Conservation (phyloP, 192 early-diverging fungal genomes). For the Coemansia sp. region DNA sequence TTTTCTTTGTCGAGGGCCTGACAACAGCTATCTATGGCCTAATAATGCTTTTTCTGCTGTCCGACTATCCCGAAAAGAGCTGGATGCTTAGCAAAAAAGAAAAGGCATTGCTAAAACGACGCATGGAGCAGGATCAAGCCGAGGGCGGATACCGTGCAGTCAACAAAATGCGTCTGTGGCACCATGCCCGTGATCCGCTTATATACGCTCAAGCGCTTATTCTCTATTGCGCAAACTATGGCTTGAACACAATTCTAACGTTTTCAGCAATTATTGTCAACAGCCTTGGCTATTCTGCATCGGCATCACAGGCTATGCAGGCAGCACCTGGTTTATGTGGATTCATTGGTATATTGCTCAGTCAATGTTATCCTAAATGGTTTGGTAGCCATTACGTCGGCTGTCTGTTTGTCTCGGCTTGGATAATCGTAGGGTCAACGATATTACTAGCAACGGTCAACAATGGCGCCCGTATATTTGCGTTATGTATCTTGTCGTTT, state of each 20-base stretch:
- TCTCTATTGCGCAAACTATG: conserved; percentile 45
- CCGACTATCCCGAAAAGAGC: conserved; percentile 50
- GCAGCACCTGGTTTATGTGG: too few relatives aligned
- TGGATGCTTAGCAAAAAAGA: conserved; percentile 32
- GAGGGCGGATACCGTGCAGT: conserved; percentile 37
- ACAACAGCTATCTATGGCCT: conserved; percentile 34
- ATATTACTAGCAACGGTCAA: too few relatives aligned
- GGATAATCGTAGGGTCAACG: too few relatives aligned
- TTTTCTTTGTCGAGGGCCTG: conserved; percentile 51
- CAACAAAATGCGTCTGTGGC: conserved; percentile 18
- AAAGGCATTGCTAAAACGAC: conserved; percentile 24
- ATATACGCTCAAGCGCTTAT: conserved; percentile 37
- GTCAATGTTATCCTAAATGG: too few relatives aligned
- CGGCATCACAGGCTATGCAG: too few relatives aligned
- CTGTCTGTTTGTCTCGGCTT: too few relatives aligned
- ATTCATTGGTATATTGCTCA: too few relatives aligned
- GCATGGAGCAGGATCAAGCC: conserved; percentile 37
- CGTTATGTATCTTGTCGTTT: too few relatives aligned
- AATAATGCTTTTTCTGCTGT: conserved; percentile 29
- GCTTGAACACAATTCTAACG: conserved; percentile 50
- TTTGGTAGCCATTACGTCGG: too few relatives aligned
- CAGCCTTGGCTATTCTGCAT: too few relatives aligned
- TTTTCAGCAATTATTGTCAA: conserved; percentile 46
- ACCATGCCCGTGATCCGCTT: conserved; percentile 29
- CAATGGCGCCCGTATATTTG: too few relatives aligned